These are phyloP conservation scores for Trebouxia gelatinosa DNA, from an alignment of 163 green algal genomes.

Conservation along the genomic window DNA sequence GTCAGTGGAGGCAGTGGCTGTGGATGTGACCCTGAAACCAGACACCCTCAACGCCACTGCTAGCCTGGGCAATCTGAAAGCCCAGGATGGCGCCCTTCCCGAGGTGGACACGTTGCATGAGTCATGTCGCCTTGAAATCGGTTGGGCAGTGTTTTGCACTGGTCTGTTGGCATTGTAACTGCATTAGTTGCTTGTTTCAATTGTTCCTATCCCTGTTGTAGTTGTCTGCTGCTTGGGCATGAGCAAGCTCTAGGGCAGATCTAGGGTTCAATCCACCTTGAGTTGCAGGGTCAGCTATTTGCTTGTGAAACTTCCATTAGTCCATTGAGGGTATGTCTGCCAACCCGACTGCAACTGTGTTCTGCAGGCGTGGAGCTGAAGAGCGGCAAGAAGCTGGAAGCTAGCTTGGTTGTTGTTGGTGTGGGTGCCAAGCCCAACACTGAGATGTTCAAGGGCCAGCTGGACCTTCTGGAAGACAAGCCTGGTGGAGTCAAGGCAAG, in stretches of 20 bases:
- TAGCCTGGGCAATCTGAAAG: slow-evolving; percentile 45
- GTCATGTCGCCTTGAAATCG: too few species aligned
- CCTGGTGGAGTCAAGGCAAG: slow-evolving; percentile 62
- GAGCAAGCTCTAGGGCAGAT: too few species aligned
- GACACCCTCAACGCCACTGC: slow-evolving; percentile 33
- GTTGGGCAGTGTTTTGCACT: too few species aligned
- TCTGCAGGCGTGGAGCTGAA: slow-evolving; percentile 60
- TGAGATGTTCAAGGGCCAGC: slow-evolving; percentile 73
- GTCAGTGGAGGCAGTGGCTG: slow-evolving; percentile 34
- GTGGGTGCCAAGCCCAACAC: slow-evolving; percentile 75
- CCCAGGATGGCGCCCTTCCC: slow-evolving; percentile 45
- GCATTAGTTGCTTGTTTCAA: too few species aligned
- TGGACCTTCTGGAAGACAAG: slow-evolving; percentile 59
- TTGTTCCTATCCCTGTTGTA: too few species aligned
- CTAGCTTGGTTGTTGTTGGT: slow-evolving; percentile 81
- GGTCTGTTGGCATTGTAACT: too few species aligned
- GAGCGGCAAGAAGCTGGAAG: slow-evolving; percentile 51
- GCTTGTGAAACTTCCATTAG: background rate
- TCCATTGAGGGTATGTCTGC: background rate
- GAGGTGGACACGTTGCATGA: slow-evolving; percentile 33
- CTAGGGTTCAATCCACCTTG: background rate
- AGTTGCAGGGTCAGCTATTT: background rate
- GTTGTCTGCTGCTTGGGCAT: too few species aligned
- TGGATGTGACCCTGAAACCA: slow-evolving; percentile 53
- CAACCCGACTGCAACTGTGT: background rate